Base-by-base conservation (phyloP, 1,284 basidiomycete species). In the Cryptococcus sp. region DNA sequence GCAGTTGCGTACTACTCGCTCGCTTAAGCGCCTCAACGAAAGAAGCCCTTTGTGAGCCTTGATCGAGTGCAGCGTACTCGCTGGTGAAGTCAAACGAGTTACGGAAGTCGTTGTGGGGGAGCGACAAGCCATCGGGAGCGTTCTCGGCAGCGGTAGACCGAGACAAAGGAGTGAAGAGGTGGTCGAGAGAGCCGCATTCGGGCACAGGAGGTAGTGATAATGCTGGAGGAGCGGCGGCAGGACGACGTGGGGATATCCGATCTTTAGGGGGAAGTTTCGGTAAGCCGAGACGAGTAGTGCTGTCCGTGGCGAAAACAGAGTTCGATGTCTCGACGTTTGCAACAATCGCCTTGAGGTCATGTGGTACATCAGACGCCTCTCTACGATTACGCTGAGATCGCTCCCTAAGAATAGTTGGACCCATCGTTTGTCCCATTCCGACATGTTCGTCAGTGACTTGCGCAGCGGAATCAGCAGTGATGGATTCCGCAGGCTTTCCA, bases 41-140 rank as follows among this genome's bases (percentile, higher is more conserved):
- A 73, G 89, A 91, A 6, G 78, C 80, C 4, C 89, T 78, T 0
- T 85, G 85, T 3, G 72, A 85, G 25, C 87, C 87, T 65, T 86
- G 85, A 56, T 87, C 87, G 45, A 93, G 81, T 62, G 81, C 84
- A 70, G 83, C 80, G 50, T 90, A 79, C 74, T 92, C 91, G 22
- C 85, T 86, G 0, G 90, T 92, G 68, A 93, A 93, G 72, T 93
- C 90, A 64, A 93, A 93, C 1, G 87, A 89, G 66, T 84, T 85
- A 75, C 87, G 87, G 25, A 49, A 43, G 16, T 66, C 65, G 17
- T 38, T 54, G 34, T 38, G 44, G 10, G 19, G 50, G 19, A 46
- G 38, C 5, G 61, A 47, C 34, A 56, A 48, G 48, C 46, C 50
- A 45, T 61, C 62, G 37, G 50, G 50, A 39, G 59, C 47, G 6